Percentiles rank a stretch among this genome's conserved stretches.
These are phyloP conservation scores for Lactuca saligna DNA, from an alignment of 129 eudicot species.

Conservation along the genomic window DNA sequence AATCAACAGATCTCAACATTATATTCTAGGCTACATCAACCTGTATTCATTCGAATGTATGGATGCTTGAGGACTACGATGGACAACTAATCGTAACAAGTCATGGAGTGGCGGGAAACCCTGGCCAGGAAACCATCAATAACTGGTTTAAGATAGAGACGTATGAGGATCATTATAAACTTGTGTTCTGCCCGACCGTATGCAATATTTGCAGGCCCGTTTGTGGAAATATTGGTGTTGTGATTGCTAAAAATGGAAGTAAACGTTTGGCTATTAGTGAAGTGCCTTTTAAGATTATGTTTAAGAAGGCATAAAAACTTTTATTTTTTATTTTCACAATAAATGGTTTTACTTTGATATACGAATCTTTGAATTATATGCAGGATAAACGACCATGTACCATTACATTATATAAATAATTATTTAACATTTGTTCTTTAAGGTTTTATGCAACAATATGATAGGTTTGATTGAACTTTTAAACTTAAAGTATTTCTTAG, in stretches of 20 bases:
- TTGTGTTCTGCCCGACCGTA: constrained; percentile 49
- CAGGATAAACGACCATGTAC: constrained; percentile 6
- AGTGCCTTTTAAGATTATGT: constrained; percentile 41
- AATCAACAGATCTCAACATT: constrained; percentile 52
- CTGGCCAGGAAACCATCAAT: constrained; percentile 37
- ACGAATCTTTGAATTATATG: background rate
- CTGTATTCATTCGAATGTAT: constrained; percentile 45
- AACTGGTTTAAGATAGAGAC: constrained; percentile 60
- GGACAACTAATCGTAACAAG: constrained; percentile 32
- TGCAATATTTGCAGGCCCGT: constrained; percentile 39
- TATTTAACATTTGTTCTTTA: too few species aligned
- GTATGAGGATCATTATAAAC: constrained; percentile 37
- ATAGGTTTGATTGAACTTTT: too few species aligned
- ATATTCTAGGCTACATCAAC: constrained; percentile 35
- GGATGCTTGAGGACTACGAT: constrained; percentile 42
- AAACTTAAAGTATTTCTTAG: too few species aligned
- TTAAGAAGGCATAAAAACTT: constrained; percentile 33
- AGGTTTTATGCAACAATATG: too few species aligned
- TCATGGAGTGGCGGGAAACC: constrained; percentile 51
- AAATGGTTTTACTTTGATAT: constrained; percentile 4
- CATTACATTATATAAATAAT: background rate
- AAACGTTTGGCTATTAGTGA: constrained; percentile 39
- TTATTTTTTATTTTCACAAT: background rate
- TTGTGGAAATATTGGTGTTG: constrained; percentile 48
- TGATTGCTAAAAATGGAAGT: constrained; percentile 32